Conservation (phyloP, 192 early-diverging fungal genomes). For the Spizellomyces sp. region DNA sequence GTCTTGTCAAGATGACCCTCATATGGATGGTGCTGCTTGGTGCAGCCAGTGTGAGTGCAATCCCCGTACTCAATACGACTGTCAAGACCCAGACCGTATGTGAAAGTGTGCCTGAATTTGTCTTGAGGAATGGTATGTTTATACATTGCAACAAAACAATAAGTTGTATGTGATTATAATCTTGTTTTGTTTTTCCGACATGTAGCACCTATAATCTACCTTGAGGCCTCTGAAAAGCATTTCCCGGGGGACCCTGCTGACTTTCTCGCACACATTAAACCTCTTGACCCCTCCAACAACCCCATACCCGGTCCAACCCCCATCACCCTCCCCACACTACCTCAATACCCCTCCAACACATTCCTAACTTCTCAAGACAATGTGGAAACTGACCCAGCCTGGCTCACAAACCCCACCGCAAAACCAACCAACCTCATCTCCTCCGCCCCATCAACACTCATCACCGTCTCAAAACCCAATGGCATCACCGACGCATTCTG, state of each 20-base stretch:
- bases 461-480: conserved; percentile 7
- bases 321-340: neutral
- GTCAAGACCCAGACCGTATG: neutral
- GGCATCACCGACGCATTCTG: conserved; percentile 19
- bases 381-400: conserved; percentile 13
- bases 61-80: neutral
- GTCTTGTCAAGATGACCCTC: no score
- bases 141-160: neutral
- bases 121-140: neutral
- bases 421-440: neutral
- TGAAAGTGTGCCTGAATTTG: neutral
- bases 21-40: no score
- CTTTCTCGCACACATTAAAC: neutral
- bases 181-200: neutral
- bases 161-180: neutral
- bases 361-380: conserved; percentile 4
- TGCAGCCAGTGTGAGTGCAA: neutral
- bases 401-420: neutral
- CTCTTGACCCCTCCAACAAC: neutral
- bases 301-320: conserved; percentile 7
- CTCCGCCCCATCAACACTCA: neutral
- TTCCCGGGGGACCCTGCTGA: conserved; percentile 10
- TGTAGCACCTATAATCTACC: conserved; percentile 20
- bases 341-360: neutral
- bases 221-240: conserved; percentile 4